Percentiles rank a stretch among this genome's conserved stretches.
Evolutionary conservation across 495 filamentous ascomycete species (phyloP).

Genomic region (Astrocystis sublimbata): DNA sequence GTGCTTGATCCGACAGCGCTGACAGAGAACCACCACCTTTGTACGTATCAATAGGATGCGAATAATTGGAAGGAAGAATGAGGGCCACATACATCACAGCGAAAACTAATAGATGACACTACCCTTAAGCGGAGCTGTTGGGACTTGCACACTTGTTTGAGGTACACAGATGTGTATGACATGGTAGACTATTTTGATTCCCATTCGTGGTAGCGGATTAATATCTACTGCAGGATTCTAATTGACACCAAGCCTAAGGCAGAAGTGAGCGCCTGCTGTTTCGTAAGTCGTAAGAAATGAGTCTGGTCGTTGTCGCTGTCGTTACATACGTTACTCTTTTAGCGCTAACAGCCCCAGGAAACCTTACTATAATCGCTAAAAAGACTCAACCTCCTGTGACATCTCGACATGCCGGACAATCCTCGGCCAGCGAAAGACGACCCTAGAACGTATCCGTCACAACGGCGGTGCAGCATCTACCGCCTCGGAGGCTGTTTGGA

Average conservation of each 20-base stretch:
- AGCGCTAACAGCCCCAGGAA: not conserved
- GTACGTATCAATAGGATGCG: too few relatives aligned
- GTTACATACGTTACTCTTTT: not conserved
- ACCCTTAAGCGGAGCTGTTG: too few relatives aligned
- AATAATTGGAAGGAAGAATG: too few relatives aligned
- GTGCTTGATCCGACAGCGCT: too few relatives aligned
- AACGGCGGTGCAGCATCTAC: conserved; percentile 20
- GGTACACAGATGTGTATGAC: too few relatives aligned
- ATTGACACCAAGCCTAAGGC: not conserved
- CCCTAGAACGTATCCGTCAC: not conserved
- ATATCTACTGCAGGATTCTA: not conserved
- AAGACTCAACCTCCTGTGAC: not conserved
- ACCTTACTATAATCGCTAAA: not conserved
- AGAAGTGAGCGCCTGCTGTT: not conserved
- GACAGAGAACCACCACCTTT: too few relatives aligned
- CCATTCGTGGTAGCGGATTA: not conserved
- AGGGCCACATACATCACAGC: too few relatives aligned
- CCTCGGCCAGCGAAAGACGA: not conserved
- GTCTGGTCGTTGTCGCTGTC: not conserved
- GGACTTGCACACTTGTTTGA: too few relatives aligned
- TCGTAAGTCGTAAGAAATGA: not conserved
- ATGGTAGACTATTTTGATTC: too few relatives aligned
- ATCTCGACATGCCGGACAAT: too few relatives aligned
- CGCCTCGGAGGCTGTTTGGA: conserved; percentile 34
- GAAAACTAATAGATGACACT: too few relatives aligned